A percentile compares a stretch with the other conserved stretches of the same genome.
These are phyloP conservation scores for Trypanosoma platydactyli DNA, from an alignment of 208 protist species.

Conservation along the genomic window DNA sequence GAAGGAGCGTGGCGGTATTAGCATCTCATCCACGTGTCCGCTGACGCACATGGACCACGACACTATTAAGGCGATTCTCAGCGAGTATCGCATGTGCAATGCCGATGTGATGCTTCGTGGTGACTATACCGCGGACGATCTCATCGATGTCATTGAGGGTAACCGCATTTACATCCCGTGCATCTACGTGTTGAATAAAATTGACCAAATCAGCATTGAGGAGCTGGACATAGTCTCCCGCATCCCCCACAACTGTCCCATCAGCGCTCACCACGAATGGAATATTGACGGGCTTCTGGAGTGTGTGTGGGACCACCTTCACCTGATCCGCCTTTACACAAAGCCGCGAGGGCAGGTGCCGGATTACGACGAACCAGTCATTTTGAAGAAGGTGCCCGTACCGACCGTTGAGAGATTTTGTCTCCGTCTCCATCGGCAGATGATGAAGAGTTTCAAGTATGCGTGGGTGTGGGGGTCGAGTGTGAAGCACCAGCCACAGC, in stretches of 20 bases:
- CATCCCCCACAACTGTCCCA: slow-evolving; percentile 96
- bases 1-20: slow-evolving; percentile 93
- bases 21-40: slow-evolving; percentile 82
- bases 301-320: slow-evolving; percentile 98
- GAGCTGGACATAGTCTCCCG: slow-evolving; percentile 96
- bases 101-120: slow-evolving; percentile 94
- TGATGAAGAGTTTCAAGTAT: slow-evolving; percentile 98
- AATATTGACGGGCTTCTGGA: slow-evolving; percentile 98
- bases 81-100: slow-evolving; percentile 96
- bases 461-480: slow-evolving; percentile 98
- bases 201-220: slow-evolving; percentile 98
- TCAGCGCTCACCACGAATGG: slow-evolving; percentile 96
- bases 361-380: slow-evolving; percentile 98
- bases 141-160: slow-evolving; percentile 98
- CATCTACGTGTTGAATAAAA: slow-evolving; percentile 99
- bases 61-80: slow-evolving; percentile 91
- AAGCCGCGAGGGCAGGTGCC: slow-evolving; percentile 97
- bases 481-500: slow-evolving; percentile 98
- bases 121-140: slow-evolving; percentile 96
- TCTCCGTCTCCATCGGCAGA: slow-evolving; percentile 96
- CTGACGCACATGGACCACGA: slow-evolving; percentile 92
- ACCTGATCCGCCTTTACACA: slow-evolving; percentile 98
- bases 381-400: slow-evolving; percentile 86
- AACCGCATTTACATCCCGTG: slow-evolving; percentile 95
- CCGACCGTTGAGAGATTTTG: slow-evolving; percentile 97